Evolutionary conservation across 2,329 filamentous ascomycete species (phyloP).

Genomic region (Incumbomyces delicatus): DNA sequence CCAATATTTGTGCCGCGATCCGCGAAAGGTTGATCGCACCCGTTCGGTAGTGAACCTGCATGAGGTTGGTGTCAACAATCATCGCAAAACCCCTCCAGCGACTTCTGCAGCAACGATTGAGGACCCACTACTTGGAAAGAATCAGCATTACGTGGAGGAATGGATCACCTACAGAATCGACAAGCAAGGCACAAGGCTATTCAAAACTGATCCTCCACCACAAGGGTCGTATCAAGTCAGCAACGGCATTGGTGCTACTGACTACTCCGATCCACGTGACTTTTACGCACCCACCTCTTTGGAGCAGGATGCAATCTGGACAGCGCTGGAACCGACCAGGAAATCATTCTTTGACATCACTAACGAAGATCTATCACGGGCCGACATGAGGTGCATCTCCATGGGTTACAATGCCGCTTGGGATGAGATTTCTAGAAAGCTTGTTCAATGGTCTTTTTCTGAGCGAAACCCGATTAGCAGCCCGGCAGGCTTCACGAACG

Average conservation of each 20-base stretch:
- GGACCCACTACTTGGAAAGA: no score
- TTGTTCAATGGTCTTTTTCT: neutral
- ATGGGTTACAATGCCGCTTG: neutral
- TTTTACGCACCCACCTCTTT: neutral
- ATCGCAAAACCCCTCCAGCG: no score
- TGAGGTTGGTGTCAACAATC: no score
- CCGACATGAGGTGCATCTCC: neutral
- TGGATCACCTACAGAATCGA: neutral
- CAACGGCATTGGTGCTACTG: neutral
- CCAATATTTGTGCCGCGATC: no score
- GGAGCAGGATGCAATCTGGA: neutral
- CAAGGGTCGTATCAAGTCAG: slow-evolving; percentile 1
- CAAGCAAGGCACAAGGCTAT: neutral
- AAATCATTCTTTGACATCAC: neutral
- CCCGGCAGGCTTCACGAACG: no score
- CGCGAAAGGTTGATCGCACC: no score
- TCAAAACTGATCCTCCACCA: neutral
- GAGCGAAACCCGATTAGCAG: neutral
- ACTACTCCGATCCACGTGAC: slow-evolving; percentile 1
- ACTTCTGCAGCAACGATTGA: no score
- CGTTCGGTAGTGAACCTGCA: no score
- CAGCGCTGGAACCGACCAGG: neutral
- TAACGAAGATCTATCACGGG: neutral
- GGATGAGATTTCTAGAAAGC: neutral
- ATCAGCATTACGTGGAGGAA: neutral